Evolutionary conservation across 371 early-diverging fungal genomes (phyloP), one percentile per base, ranked within the genome.

Genomic region (Amoeboaphelidium protococcarum): DNA sequence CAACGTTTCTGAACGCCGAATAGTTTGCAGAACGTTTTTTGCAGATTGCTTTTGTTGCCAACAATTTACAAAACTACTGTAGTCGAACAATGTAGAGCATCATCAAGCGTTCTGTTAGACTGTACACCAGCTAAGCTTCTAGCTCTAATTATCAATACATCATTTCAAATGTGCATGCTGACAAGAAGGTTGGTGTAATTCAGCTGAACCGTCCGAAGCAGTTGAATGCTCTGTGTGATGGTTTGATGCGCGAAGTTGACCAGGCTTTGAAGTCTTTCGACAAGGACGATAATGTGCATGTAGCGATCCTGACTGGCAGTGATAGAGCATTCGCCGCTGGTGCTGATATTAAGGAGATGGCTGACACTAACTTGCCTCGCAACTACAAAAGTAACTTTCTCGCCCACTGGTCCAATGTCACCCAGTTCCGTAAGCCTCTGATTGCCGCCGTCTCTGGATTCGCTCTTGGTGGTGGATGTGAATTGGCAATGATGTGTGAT

Each of bases 271-370:
- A 63, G 45, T 66, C 64, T 26, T 77, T 76, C 52, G 91, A 95
- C 56, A 60, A 59, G 40, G 80, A 90, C 58, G 56, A 59, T 2
- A 60, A 59, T 24, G 73, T 94, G 52, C 88, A 90, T 53, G 83
- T 88, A 43, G 73, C 92, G 47, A 90, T 95, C 43, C 57, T 95
- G 41, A 95, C 96, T 40, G 96, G 96, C 44, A 81, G 77, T 59
- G 81, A 85, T 59, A 81, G 79, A 60, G 90, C 89, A 12, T 94
- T 92, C 73, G 92, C 94, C 47, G 92, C 95, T 46, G 95, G 95
- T 46, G 96, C 96, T 45, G 96, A 95, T 61, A 95, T 95, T 63
- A 89, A 91, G 72, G 92, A 95, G 64, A 95, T 95, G 96, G 70
- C 69, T 63, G 76, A 78, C 48, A 68, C 77, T 42, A 71, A 72